Base-by-base conservation (phyloP, 2,329 filamentous ascomycete genomes). In the Sporothrix curviconia region DNA sequence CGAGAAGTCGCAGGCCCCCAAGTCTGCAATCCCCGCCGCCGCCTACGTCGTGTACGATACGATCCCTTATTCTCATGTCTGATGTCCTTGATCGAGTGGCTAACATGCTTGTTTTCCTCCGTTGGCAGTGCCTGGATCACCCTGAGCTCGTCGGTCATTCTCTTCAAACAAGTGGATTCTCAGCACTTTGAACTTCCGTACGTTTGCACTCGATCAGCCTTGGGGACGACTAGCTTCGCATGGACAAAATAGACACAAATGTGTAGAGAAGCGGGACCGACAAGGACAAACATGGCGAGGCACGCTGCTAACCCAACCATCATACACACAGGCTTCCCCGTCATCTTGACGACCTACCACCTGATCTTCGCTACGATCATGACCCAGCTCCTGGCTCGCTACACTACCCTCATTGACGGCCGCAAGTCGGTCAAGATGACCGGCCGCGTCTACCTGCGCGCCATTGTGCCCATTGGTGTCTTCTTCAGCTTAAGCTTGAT, bases 81-180 rank as follows among this genome's bases (percentile, higher is more conserved):
- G 28, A 5, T n/a, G n/a, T n/a, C n/a, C n/a, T n/a, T n/a, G n/a
- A n/a, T n/a, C n/a, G n/a, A n/a, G n/a, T 36, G 22, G 32, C 40
- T 49, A 46, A 53, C 36, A 25, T 8, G 22, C 8, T 15, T 11
- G 17, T 37, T 30, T 39, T 52, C 30, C 62, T 28, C 25, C 51
- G 24, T 64, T n/a, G n/a, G 42, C 72, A 96, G 92, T 67, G 79
- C 85, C 65, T 99, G 94, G 94, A 97, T 99, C 70, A 78, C 85
- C 59, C 80, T 96, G 72, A 95, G 90, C 69, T 96, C 91, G 43
- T 90, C 87, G 67, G 91, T 97, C 70, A 99, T 99, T 71, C 80
- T 99, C 61, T 97, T 96, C 86, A 97, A n/a, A 99, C 85, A 99
- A 99, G 83, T 96, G 90, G 84, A 90, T 99, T 68, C 82, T 97